These are phyloP conservation scores for Phialocephala subalpina DNA, from an alignment of 2,329 filamentous ascomycete genomes.

Conservation along the genomic window DNA sequence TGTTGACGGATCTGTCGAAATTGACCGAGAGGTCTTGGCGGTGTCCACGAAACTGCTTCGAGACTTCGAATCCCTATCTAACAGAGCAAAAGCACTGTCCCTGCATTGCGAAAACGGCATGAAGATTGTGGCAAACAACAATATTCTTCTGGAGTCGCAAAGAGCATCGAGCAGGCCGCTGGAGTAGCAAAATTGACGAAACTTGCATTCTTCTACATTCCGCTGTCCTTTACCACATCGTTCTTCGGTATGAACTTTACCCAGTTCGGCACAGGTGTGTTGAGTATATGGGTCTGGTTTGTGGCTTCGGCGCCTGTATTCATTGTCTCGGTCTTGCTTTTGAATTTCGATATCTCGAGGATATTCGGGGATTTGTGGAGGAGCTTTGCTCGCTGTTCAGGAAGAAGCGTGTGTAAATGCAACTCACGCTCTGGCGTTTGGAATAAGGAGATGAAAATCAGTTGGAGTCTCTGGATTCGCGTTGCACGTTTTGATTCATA, in stretches of 20 bases:
- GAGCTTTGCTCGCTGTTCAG: too few species aligned
- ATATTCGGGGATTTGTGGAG: not conserved
- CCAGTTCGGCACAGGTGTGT: constrained; percentile 7
- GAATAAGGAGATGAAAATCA: too few species aligned
- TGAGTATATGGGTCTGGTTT: constrained; percentile 20
- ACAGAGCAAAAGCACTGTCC: not conserved
- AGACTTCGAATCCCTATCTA: not conserved
- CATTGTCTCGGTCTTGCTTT: not conserved
- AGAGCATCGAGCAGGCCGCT: constrained; percentile 38
- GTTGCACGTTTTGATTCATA: too few species aligned
- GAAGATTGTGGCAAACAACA: constrained; percentile 31
- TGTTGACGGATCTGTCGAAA: not conserved
- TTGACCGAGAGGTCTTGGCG: not conserved
- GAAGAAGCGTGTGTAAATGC: too few species aligned
- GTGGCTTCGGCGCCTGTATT: not conserved
- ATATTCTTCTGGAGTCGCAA: constrained; percentile 37
- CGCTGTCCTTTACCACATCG: constrained; percentile 37
- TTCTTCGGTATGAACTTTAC: constrained; percentile 34
- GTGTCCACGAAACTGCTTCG: not conserved
- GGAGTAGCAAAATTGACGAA: constrained; percentile 39
- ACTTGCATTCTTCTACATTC: constrained; percentile 42
- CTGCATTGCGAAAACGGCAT: constrained; percentile 8
- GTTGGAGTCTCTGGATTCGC: too few species aligned
- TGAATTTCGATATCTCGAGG: not conserved
- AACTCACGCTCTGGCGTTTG: too few species aligned